These are phyloP conservation scores for Phaeolepiota aurea DNA, from an alignment of 768 basidiomycete genomes.

Conservation along the genomic window DNA sequence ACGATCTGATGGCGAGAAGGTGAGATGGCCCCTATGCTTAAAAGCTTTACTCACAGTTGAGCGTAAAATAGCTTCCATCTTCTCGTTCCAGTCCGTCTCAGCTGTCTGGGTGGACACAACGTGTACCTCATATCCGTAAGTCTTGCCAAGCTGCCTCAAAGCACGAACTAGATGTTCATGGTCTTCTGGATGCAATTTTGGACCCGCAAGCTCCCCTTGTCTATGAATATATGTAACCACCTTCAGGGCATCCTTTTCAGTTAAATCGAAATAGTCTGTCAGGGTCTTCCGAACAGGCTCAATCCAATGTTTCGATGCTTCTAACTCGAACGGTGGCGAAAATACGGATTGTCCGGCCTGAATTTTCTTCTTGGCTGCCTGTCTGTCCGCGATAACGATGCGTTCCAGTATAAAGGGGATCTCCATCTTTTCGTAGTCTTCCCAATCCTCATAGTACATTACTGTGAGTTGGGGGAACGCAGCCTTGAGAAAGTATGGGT, in stretches of 20 bases:
- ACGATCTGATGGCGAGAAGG: conserved; percentile 34
- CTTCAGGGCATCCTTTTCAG: conserved; percentile 21
- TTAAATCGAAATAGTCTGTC: conserved; percentile 31
- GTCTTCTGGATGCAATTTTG: conserved; percentile 44
- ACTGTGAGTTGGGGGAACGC: conserved; percentile 65
- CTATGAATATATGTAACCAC: conserved; percentile 29
- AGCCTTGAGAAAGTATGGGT: conserved; percentile 63
- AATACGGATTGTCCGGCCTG: conserved; percentile 28
- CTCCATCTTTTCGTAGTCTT: conserved; percentile 59
- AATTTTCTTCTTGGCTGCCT: conserved; percentile 39
- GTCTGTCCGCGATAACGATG: conserved; percentile 67
- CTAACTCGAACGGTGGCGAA: conserved; percentile 33
- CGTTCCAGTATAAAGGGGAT: conserved; percentile 72
- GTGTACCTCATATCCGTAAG: conserved; percentile 46
- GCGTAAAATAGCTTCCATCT: conserved; percentile 55
- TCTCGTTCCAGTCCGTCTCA: conserved; percentile 48
- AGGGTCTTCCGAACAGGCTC: conserved; percentile 41
- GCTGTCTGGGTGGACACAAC: conserved; percentile 40
- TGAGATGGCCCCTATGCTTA: conserved; percentile 2
- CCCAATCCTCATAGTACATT: conserved; percentile 70
- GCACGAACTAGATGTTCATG: conserved; percentile 56
- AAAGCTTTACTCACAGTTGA: conserved; percentile 47
- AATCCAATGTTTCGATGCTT: conserved; percentile 61
- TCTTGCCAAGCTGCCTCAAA: conserved; percentile 40
- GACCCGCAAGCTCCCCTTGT: conserved; percentile 42